Base-by-base conservation (phyloP, 148 eudicot species). In the Chenopodium album region DNA sequence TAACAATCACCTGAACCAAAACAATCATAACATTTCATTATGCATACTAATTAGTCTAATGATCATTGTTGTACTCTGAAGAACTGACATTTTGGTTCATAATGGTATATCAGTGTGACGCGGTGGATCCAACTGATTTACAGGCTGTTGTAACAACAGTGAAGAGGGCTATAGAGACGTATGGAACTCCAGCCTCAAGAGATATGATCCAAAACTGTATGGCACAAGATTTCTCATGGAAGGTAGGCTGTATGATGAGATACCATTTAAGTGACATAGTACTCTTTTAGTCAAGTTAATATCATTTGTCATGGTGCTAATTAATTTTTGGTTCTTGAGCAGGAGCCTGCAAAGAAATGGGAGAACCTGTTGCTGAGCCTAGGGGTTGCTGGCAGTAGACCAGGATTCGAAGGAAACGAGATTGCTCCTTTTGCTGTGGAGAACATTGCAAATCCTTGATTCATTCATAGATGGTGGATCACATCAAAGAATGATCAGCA, bases 271-370 rank as follows among this genome's bases (percentile, higher is more conserved):
- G 47, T 29, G 1, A 23, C 54, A n/a, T 48, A 47, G 12, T 13
- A 1, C 23, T 41, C 19, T 16, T 9, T 17, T 34, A 19, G 73
- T 4, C 23, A 14, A 34, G 22, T 72, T 10, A 56, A 31, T 17
- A n/a, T 65, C 13, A 67, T 26, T 19, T 47, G 48, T 29, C 31
- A 26, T n/a, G 48, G 0, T 23, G 32, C 59, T 48, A 47, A 73
- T n/a, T 44, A 23, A 19, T 2, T 8, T 1, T 54, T 59, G 3
- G 16, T 70, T 34, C 50, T 28, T 8, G 48, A 37, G 47, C 81
- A 87, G 87, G 88, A 84, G 48, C 88, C 90, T 19, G 88, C 90
- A 7, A 85, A 67, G 88, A 79, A 75, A 56, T 88, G 90, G 90
- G 88, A 85, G 85, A 29, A 76, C 44, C 22, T 88, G 83, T 79